These are phyloP conservation scores for Asterella californica DNA, from an alignment of 225 moss, liverwort and hornwort genomes.

Conservation along the genomic window DNA sequence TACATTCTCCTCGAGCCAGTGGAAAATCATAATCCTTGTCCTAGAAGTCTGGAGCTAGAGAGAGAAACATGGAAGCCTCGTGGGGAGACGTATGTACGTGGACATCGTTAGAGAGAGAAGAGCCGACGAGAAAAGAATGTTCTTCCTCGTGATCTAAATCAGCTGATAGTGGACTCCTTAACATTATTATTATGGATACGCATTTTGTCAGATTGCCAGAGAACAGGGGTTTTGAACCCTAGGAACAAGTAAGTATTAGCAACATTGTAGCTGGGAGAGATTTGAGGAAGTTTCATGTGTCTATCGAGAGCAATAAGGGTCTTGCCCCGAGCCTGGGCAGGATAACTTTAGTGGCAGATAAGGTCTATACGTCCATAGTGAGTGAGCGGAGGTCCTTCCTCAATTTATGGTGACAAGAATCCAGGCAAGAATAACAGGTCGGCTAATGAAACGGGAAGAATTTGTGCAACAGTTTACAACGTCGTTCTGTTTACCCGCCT, in stretches of 20 bases:
- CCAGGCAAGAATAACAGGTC: too few relatives aligned
- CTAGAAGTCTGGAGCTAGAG: background rate
- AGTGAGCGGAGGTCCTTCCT: too few relatives aligned
- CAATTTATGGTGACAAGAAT: too few relatives aligned
- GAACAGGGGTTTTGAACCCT: background rate
- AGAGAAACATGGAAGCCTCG: background rate
- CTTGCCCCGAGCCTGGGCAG: background rate
- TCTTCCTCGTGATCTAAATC: background rate
- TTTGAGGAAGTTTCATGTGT: too few relatives aligned
- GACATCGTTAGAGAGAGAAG: background rate
- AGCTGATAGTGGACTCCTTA: background rate
- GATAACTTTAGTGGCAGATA: background rate
- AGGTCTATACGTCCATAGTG: too few relatives aligned
- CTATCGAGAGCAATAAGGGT: too few relatives aligned
- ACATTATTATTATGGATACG: background rate
- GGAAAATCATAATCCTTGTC: background rate
- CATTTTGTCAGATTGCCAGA: background rate
- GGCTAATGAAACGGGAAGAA: too few relatives aligned
- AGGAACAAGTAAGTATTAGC: too few relatives aligned
- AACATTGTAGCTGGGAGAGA: too few relatives aligned
- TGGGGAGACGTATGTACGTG: background rate
- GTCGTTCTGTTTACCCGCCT: background rate
- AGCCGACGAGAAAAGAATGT: background rate
- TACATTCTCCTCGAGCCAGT: background rate
- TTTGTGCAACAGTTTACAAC: background rate